Percentiles rank a stretch among this genome's conserved stretches.
These are phyloP conservation scores for Remersonia thermophila DNA, from an alignment of 2,329 filamentous ascomycete species.

Conservation along the genomic window DNA sequence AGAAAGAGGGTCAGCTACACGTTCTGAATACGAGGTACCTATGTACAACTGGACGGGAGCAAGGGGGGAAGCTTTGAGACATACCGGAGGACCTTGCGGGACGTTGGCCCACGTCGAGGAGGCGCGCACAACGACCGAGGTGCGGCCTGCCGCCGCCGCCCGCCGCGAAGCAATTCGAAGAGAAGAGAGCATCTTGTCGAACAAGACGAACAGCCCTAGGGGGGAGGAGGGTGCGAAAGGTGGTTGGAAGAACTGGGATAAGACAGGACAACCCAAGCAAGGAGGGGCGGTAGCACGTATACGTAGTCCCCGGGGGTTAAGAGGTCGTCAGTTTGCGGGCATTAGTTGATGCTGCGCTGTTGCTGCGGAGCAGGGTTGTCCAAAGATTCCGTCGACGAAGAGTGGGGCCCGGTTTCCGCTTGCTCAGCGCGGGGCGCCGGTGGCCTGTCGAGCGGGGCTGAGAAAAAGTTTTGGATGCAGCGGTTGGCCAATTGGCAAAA, in stretches of 20 bases:
- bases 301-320: too few relatives aligned
- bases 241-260: background rate
- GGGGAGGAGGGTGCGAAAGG: constrained; percentile 1
- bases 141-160: constrained; percentile 27
- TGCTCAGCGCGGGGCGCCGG: too few relatives aligned
- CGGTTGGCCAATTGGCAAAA: constrained; percentile 10
- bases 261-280: background rate
- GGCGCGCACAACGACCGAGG: constrained; percentile 35
- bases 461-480: constrained; percentile 6
- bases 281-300: too few relatives aligned
- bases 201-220: background rate
- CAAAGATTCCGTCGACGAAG: too few relatives aligned
- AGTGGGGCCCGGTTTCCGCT: too few relatives aligned
- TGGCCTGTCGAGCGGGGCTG: constrained; percentile 4
- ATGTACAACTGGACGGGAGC: constrained; percentile 2
- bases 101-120: constrained; percentile 85
- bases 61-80: constrained; percentile 24
- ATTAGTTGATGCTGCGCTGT: too few relatives aligned
- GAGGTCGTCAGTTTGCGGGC: too few relatives aligned
- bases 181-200: constrained; percentile 41
- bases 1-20: constrained; percentile 5
- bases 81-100: constrained; percentile 84
- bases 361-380: too few relatives aligned
- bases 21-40: too few relatives aligned
- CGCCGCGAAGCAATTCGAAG: constrained; percentile 42